Evolutionary conservation across 306 rosid genomes (phyloP).

Genomic region (Acacia confusa): DNA sequence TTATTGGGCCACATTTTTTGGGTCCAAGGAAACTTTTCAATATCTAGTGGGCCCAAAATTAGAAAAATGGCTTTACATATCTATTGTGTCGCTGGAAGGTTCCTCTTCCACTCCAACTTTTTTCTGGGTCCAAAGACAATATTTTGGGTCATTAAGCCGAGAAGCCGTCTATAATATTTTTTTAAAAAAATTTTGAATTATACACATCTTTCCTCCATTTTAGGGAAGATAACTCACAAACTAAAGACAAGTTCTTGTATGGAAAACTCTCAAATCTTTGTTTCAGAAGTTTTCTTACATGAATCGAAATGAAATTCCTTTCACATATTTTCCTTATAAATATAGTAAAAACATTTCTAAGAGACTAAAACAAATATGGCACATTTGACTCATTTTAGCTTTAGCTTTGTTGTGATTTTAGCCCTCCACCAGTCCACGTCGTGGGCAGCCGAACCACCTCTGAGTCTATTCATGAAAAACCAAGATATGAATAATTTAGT

Average conservation of each 20-base stretch:
- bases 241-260: not conserved
- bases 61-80: not conserved
- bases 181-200: too few relatives aligned
- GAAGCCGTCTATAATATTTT: not conserved
- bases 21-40: not conserved
- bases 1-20: not conserved
- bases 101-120: not conserved
- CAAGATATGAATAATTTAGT: too few relatives aligned
- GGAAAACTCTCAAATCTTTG: too few relatives aligned
- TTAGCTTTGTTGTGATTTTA: too few relatives aligned
- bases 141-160: not conserved
- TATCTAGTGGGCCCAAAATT: not conserved
- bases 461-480: not conserved
- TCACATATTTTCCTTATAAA: too few relatives aligned
- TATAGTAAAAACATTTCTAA: too few relatives aligned
- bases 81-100: not conserved
- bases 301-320: rapidly evolving
- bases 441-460: not conserved
- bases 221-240: not conserved
- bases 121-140: not conserved
- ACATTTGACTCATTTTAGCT: too few relatives aligned
- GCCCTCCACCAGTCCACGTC: not conserved
- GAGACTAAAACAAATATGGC: too few relatives aligned
- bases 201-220: not conserved
- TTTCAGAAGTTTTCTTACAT: too few relatives aligned